Evolutionary conservation across 2,329 filamentous ascomycete species (phyloP).

Genomic region (Endocalyx cinctus): DNA sequence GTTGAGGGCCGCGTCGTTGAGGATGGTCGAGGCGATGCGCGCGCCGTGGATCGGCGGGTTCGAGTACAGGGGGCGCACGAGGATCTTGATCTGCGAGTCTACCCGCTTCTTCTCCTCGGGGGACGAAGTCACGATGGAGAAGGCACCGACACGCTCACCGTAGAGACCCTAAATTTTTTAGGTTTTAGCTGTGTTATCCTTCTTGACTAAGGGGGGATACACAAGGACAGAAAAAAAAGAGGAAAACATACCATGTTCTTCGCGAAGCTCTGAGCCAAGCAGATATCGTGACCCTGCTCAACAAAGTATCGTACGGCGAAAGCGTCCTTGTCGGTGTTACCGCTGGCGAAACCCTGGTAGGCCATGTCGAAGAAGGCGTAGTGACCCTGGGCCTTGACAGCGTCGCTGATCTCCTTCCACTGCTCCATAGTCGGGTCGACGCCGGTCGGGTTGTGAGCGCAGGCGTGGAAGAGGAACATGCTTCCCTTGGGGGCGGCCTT

Average conservation of each 20-base stretch:
- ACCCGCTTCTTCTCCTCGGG: constrained; percentile 91
- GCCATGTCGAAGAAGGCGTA: constrained; percentile 99
- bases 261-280: constrained; percentile 89
- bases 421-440: constrained; percentile 89
- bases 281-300: constrained; percentile 82
- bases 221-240: background rate
- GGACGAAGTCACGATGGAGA: constrained; percentile 83
- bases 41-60: constrained; percentile 97
- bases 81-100: constrained; percentile 97
- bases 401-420: constrained; percentile 85
- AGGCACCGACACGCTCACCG: constrained; percentile 94
- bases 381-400: constrained; percentile 81
- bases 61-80: constrained; percentile 94
- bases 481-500: constrained; percentile 81
- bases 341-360: constrained; percentile 96
- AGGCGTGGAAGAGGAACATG: constrained; percentile 92
- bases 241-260: constrained; percentile 83
- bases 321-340: constrained; percentile 86
- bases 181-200: background rate
- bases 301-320: constrained; percentile 93
- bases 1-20: constrained; percentile 80
- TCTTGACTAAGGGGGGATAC: background rate
- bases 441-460: constrained; percentile 96
- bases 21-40: constrained; percentile 85
- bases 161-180: constrained; percentile 75